Base-by-base conservation (phyloP, 768 basidiomycete genomes). In the Holtermannia corniformis region DNA sequence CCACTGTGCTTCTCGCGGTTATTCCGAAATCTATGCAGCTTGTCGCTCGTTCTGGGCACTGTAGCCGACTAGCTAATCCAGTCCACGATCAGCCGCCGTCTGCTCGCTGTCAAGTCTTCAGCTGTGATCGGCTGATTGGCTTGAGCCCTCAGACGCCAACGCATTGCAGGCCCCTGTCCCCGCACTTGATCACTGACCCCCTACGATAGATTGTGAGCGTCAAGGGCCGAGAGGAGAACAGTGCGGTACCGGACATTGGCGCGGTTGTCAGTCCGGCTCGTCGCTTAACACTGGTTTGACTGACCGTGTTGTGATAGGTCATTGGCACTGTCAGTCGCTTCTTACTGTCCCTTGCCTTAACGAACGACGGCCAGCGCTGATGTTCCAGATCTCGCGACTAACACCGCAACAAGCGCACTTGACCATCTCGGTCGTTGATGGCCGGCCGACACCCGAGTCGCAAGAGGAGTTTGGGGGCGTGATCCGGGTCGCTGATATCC, bases 401-500 rank as follows among this genome's bases (percentile, higher is more conserved):
- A 67, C 72, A n/a, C 65, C 72, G 11, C 58, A 59, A 56, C 68
- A 71, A 62, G 72, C 72, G 7, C 63, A 63, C 42, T 37, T 73
- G 7, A 61, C 58, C 11, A 64, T 73, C 37, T 60, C 64, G 4
- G 65, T 62, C 20, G 68, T 70, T 11, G 64, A 71, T 42, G 61
- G 63, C 40, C 60, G 59, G 2, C 72, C 71, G 11, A 65, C 72
- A 11, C 70, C 67, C 3, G 63, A 66, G 44, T 62, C 65, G 14
- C 57, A 58, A 44, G 72, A 72, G 55, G 71, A 71, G 32, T 73
- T 68, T 47, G 59, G 60, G 14, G 72, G 72, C 20, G 63, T 73
- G 7, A 64, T 73, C 12, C 52, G 71, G 47, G 60, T 73, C 48
- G 63, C 63, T 23, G 72, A 73, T 57, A 64, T 72, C 16, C 28